Evolutionary conservation across 1,284 basidiomycete species (phyloP), one percentile per base, ranked within the genome.

Genomic region (Cryptococcus sp.): DNA sequence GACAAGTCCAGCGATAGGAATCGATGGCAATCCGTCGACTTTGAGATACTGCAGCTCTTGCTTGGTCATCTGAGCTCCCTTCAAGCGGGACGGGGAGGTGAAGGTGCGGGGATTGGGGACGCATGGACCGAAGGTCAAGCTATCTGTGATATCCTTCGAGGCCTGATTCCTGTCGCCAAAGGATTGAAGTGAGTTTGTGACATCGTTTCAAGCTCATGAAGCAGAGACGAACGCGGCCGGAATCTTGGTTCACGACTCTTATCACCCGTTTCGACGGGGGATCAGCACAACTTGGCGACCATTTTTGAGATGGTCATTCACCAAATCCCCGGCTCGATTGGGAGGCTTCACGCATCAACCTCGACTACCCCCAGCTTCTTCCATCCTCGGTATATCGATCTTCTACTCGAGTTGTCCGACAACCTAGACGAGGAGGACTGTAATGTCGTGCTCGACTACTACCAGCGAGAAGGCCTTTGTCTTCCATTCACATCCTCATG

Each of bases 401-500:
- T 78, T 2, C 65, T 78, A 9, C 62, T 78, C 52, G 63, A 68
- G 2, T 68, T 77, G 43, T 62, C 73, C 2, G 53, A 65, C 13
- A 62, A 75, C 53, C 61, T 78, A 3, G 69, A 75, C 48, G 72
- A 76, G 51, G 61, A 68, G 13, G 68, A 74, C 32, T 74, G 76
- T 7, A 56, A 63, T 2, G 52, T 68, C 9, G 69, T 80, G 7
- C 69, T 80, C 55, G 75, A 79, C 46, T 77, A 76, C 56, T 78
- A 76, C 57, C 64, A 77, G 36, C 59, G 63, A 11, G 74, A 76
- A 50, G 72, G 72, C 7, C 65, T 78, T 2, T 78, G 78, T 56
- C 60, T 76, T 5, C 79, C 79, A 0, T 72, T 76, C 31, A 73
- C 74, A 10, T 61, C 69, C 0, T 73, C 73, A 32, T 80, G 79